Evolutionary conservation across 2,329 filamentous ascomycete species (phyloP), one percentile per base, ranked within the genome.

Genomic region (Pseudocercospora cruenta): DNA sequence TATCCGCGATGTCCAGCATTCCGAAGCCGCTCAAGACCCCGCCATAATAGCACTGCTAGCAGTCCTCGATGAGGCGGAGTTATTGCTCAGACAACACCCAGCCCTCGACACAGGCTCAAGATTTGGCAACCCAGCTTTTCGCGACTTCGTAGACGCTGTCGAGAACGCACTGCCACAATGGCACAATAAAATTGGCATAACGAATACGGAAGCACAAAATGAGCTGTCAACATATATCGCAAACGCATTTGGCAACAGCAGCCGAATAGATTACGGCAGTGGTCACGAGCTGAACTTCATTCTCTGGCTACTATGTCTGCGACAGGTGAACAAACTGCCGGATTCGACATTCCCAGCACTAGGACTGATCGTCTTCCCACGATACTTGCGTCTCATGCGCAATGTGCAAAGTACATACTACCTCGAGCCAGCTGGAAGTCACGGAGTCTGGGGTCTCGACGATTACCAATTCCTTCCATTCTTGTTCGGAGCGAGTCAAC

Each of bases 271-370:
- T 81, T 99, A 99, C 78, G 95, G 95, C 59, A 97, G 93, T 0
- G 95, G 95, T 2, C 95, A 99, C 79, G 95, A 99, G 81, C 86
- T 99, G 68, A 98, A 99, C 82, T 98, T 99, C 80, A 85, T 94
- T 78, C 90, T 97, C 76, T 99, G 94, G 94, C 86, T 98, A 39
- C 86, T 99, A n/a, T 97, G 93, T 76, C 88, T 99, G 0, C 92
- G 95, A 78, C 91, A 94, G 75, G 84, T 97, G 16, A 82, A 84
- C 10, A 79, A 92, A 21, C 77, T 98, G 39, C 81, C 85, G 0
- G 77, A 79, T 4, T 73, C 83, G 10, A 91, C 94, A 71, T 96
- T 97, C 79, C 87, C 87, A 33, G 81, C 89, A 3, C 78, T 98
- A 24, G 88, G 93, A 1, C 86, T 98, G 55, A 83, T 87, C 64